Evolutionary conservation across 148 eudicot species (phyloP).

Genomic region (Polygonum maritimum): DNA sequence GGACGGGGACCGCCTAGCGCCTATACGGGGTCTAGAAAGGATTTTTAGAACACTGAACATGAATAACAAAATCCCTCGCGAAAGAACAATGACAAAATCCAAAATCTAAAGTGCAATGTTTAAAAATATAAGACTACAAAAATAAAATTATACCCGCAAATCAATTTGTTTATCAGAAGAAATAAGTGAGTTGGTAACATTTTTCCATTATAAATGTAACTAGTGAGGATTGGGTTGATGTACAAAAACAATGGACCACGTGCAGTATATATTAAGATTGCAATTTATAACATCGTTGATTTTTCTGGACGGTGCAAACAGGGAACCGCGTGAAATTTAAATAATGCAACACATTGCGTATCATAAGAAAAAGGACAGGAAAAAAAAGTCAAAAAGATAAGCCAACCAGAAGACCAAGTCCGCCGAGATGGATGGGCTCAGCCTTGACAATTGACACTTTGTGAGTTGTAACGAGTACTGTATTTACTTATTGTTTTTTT

Average conservation of each 20-base stretch:
- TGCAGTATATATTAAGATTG: background rate
- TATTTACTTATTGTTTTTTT: no score
- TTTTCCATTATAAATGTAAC: background rate
- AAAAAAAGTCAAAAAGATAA: background rate
- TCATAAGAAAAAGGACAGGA: background rate
- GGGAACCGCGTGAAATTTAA: background rate
- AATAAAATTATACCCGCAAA: no score
- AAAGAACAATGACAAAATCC: no score
- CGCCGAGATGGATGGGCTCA: background rate
- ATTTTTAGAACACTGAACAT: no score
- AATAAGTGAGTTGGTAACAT: no score
- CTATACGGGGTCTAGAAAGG: no score
- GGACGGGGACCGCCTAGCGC: no score
- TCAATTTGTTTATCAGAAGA: no score
- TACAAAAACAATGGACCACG: background rate
- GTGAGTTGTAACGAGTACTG: no score
- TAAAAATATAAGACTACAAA: no score
- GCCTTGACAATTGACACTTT: background rate
- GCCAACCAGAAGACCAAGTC: background rate
- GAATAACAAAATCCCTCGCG: no score
- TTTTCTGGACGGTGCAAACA: slow-evolving; percentile 3
- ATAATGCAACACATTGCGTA: background rate
- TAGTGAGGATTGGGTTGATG: background rate
- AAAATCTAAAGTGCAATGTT: no score
- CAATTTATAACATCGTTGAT: background rate